These are phyloP conservation scores for Westerdykella aurantiaca DNA, from an alignment of 2,329 filamentous ascomycete species.

Conservation along the genomic window DNA sequence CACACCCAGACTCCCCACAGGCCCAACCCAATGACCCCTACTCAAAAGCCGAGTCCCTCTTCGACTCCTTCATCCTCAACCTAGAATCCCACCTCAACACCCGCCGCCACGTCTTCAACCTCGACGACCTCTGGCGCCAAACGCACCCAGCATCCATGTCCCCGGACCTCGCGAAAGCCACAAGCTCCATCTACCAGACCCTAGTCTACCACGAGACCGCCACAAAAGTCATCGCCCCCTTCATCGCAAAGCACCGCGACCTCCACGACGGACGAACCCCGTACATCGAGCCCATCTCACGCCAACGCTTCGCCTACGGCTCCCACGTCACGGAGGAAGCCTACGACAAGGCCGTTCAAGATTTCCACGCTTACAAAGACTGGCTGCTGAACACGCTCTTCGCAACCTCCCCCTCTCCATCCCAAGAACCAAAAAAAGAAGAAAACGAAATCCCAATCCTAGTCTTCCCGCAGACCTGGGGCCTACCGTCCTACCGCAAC, in stretches of 20 bases:
- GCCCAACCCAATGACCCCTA: no score
- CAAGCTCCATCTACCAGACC: not conserved
- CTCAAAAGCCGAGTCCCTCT: not conserved
- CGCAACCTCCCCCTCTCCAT: not conserved
- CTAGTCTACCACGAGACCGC: not conserved
- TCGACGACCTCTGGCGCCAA: not conserved
- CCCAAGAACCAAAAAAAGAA: no score
- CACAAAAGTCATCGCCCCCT: not conserved
- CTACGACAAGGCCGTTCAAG: not conserved
- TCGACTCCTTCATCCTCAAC: not conserved
- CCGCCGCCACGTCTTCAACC: not conserved
- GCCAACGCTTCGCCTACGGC: not conserved
- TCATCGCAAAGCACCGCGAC: not conserved
- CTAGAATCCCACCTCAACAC: not conserved
- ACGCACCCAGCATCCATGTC: not conserved
- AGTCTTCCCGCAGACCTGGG: not conserved
- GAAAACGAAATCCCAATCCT: not conserved
- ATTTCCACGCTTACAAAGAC: not conserved
- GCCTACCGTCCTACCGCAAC: not conserved
- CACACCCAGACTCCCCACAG: not conserved
- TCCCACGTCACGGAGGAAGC: not conserved
- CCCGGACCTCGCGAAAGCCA: not conserved
- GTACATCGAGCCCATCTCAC: not conserved
- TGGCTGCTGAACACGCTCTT: not conserved
- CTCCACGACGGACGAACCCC: not conserved